Evolutionary conservation across 352 stramenopile genomes (phyloP).

Genomic region (Globisporangium uncinulatum): DNA sequence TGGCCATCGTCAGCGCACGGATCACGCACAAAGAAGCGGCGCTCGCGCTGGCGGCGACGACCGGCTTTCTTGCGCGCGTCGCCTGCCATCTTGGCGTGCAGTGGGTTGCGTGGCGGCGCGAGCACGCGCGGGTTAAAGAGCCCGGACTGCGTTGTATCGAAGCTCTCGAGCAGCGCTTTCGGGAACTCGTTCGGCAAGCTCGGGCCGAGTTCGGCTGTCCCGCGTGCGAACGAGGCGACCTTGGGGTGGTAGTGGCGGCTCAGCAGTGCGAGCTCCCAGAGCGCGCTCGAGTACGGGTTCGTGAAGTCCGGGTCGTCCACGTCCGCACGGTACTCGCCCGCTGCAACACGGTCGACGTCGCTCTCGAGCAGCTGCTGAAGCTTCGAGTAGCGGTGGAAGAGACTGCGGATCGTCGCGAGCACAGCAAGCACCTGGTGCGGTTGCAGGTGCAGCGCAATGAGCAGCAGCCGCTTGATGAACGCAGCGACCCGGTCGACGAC

Average conservation of each 20-base stretch:
- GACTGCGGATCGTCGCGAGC: slow-evolving; percentile 80
- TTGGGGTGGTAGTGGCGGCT: slow-evolving; percentile 83
- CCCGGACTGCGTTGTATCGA: slow-evolving; percentile 31
- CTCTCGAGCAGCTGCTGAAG: slow-evolving; percentile 94
- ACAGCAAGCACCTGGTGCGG: slow-evolving; percentile 83
- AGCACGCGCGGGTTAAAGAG: slow-evolving; percentile 58
- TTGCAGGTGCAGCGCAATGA: slow-evolving; percentile 84
- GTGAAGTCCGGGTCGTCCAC: slow-evolving; percentile 93
- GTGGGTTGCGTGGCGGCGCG: slow-evolving; percentile 54
- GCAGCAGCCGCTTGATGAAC: slow-evolving; percentile 92
- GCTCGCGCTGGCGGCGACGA: slow-evolving; percentile 41
- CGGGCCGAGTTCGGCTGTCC: slow-evolving; percentile 52
- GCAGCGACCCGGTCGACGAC: slow-evolving; percentile 91
- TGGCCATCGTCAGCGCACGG: slow-evolving; percentile 25
- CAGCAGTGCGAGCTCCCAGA: slow-evolving; percentile 91
- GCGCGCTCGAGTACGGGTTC: slow-evolving; percentile 92
- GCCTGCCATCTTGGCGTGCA: slow-evolving; percentile 60
- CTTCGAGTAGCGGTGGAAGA: slow-evolving; percentile 92
- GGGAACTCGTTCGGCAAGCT: slow-evolving; percentile 66
- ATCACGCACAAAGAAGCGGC: slow-evolving; percentile 73
- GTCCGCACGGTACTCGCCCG: slow-evolving; percentile 89
- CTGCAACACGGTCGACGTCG: slow-evolving; percentile 92
- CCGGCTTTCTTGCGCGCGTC: slow-evolving; percentile 25
- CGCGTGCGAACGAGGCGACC: slow-evolving; percentile 58
- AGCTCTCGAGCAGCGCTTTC: slow-evolving; percentile 56